phyloP scores from a whole-genome alignment of 2,329 filamentous ascomycete genomes.

The Ophiostoma sp. region DNA sequence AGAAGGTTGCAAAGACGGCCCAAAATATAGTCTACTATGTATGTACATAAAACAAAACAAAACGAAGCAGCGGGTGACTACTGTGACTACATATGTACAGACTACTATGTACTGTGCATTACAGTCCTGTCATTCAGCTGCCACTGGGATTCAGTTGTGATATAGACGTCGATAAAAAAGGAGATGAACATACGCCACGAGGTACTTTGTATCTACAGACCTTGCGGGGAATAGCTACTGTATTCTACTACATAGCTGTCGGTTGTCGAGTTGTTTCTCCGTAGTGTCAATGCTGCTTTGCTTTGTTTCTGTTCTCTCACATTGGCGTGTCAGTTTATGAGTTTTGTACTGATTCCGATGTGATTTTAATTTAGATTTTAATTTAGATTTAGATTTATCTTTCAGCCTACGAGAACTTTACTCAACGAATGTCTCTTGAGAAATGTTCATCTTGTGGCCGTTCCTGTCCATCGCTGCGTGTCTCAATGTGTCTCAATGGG shows the following conservation, averaged over 20 bases:
- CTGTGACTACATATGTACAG: no score
- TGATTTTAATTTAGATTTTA: no score
- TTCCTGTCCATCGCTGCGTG: background rate
- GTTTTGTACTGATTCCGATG: no score
- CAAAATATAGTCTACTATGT: no score
- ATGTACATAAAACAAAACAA: no score
- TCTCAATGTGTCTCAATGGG: background rate
- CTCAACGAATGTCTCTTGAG: background rate
- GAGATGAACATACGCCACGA: background rate
- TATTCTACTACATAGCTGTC: no score
- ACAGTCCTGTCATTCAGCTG: background rate
- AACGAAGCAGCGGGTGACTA: background rate
- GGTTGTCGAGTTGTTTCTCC: background rate
- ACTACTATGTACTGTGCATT: no score
- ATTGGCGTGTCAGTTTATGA: no score
- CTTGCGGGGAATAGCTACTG: background rate
- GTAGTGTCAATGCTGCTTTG: background rate
- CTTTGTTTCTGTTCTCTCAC: background rate
- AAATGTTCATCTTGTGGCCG: background rate
- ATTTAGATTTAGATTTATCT: no score
- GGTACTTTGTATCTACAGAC: background rate
- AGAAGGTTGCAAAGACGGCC: no score
- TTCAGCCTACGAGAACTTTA: no score
- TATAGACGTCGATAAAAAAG: background rate
- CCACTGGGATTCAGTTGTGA: background rate